Percentiles rank a stretch among this genome's conserved stretches.
These are phyloP conservation scores for Lasiodiplodia hormozganensis DNA, from an alignment of 2,329 filamentous ascomycete genomes.

Conservation along the genomic window DNA sequence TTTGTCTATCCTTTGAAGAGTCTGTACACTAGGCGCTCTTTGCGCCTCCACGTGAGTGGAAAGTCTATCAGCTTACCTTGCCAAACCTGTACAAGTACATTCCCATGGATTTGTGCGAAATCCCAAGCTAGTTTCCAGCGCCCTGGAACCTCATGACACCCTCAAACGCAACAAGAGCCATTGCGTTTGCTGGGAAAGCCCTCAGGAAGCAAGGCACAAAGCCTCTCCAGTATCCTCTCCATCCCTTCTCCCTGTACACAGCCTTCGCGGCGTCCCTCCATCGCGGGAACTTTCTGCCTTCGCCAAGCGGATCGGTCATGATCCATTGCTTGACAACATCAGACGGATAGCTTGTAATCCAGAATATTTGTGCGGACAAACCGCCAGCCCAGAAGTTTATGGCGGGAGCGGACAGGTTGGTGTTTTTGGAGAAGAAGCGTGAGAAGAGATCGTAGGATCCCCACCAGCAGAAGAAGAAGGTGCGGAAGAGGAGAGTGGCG, in stretches of 20 bases:
- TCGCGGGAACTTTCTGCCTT: constrained; percentile 66
- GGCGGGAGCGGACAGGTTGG: constrained; percentile 74
- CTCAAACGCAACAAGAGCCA: constrained; percentile 93
- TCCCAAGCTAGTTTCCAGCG: background rate
- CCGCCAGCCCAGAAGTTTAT: constrained; percentile 99
- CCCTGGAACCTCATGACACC: constrained; percentile 73
- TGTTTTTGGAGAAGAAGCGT: constrained; percentile 69
- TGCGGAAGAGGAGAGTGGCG: constrained; percentile 86
- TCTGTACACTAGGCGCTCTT: background rate
- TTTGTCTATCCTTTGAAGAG: background rate
- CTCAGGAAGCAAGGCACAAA: constrained; percentile 93
- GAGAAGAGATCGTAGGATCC: constrained; percentile 89
- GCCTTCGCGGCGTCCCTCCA: constrained; percentile 83
- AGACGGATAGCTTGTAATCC: constrained; percentile 88
- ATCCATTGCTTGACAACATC: constrained; percentile 96
- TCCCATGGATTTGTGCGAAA: no score
- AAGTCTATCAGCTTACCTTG: constrained; percentile 4
- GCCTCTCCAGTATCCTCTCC: constrained; percentile 85
- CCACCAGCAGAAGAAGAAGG: constrained; percentile 99
- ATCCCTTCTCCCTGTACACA: constrained; percentile 78
- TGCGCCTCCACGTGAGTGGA: constrained; percentile 3
- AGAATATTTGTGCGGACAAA: constrained; percentile 90
- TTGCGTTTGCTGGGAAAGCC: constrained; percentile 94
- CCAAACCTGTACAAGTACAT: background rate
- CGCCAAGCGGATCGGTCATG: constrained; percentile 90